Conservation (phyloP, 2,329 filamentous ascomycete genomes). For the Ascocoryne sarcoides region DNA sequence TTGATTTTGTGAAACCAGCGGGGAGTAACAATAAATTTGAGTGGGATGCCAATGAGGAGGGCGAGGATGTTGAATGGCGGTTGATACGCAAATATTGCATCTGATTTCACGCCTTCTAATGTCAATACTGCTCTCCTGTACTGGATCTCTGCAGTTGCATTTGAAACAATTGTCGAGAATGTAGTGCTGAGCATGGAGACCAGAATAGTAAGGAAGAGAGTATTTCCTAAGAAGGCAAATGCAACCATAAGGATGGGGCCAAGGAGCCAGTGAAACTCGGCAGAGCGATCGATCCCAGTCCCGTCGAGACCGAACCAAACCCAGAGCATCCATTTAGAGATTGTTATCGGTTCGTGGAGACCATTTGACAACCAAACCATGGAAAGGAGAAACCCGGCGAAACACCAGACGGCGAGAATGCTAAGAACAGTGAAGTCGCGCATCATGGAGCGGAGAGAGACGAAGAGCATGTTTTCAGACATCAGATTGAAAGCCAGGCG, state of each 20-base stretch:
- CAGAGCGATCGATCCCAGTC: constrained; percentile 41
- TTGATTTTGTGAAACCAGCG: constrained; percentile 90
- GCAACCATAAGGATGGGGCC: constrained; percentile 73
- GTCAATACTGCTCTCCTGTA: constrained; percentile 74
- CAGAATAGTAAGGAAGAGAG: constrained; percentile 78
- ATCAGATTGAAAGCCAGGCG: constrained; percentile 75
- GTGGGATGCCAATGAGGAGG: constrained; percentile 61
- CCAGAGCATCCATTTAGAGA: constrained; percentile 86
- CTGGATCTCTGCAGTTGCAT: constrained; percentile 75
- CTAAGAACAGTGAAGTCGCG: constrained; percentile 74
- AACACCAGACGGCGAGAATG: constrained; percentile 56
- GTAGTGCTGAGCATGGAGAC: constrained; percentile 83
- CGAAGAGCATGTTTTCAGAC: constrained; percentile 76
- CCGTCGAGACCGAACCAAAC: constrained; percentile 85
- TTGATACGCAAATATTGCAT: constrained; percentile 54
- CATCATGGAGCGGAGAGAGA: constrained; percentile 78
- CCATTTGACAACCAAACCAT: constrained; percentile 70
- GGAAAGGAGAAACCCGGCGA: constrained; percentile 70
- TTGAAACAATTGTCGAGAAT: constrained; percentile 67
- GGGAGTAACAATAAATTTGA: constrained; percentile 69
- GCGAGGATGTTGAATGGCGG: constrained; percentile 80
- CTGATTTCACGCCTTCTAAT: constrained; percentile 77
- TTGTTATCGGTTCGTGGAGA: constrained; percentile 53
- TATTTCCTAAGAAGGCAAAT: constrained; percentile 81
- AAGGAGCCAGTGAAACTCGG: constrained; percentile 56